phyloP scores from a whole-genome alignment of 2,329 filamentous ascomycete genomes.

The Berkeleyomyces basicola region DNA sequence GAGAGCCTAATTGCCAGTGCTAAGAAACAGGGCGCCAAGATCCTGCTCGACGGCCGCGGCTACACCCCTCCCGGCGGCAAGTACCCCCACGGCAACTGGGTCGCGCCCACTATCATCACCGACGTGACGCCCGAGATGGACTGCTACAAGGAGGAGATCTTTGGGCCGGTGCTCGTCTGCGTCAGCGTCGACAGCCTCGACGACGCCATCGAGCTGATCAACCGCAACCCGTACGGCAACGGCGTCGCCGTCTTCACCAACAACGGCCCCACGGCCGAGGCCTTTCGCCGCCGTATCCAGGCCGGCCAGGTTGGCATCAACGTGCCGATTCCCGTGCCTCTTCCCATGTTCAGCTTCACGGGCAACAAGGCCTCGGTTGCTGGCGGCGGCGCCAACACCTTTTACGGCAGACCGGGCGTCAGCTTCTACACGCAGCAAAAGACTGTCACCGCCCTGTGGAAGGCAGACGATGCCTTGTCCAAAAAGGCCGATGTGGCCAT shows the following conservation, averaged over 20 bases:
- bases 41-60: slow-evolving; percentile 66
- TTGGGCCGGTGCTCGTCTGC: slow-evolving; percentile 70
- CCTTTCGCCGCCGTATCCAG: slow-evolving; percentile 67
- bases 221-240: slow-evolving; percentile 75
- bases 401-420: slow-evolving; percentile 85
- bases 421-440: slow-evolving; percentile 95
- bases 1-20: slow-evolving; percentile 59
- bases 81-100: slow-evolving; percentile 61
- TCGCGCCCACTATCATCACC: slow-evolving; percentile 68
- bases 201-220: slow-evolving; percentile 67
- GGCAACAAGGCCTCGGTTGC: slow-evolving; percentile 82
- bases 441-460: slow-evolving; percentile 89
- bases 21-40: slow-evolving; percentile 64
- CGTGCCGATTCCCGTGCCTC: slow-evolving; percentile 57
- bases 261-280: slow-evolving; percentile 58
- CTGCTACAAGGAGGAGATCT: slow-evolving; percentile 76
- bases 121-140: slow-evolving; percentile 67
- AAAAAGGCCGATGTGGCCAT: slow-evolving; percentile 79
- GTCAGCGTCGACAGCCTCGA: slow-evolving; percentile 63
- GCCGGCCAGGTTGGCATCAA: slow-evolving; percentile 78
- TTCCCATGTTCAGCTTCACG: slow-evolving; percentile 58
- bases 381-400: slow-evolving; percentile 80
- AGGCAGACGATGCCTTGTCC: slow-evolving; percentile 39
- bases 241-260: slow-evolving; percentile 73
- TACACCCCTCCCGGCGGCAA: slow-evolving; percentile 46